These are phyloP conservation scores for Akanthomyces muscarius DNA, from an alignment of 2,329 filamentous ascomycete species.

Conservation along the genomic window DNA sequence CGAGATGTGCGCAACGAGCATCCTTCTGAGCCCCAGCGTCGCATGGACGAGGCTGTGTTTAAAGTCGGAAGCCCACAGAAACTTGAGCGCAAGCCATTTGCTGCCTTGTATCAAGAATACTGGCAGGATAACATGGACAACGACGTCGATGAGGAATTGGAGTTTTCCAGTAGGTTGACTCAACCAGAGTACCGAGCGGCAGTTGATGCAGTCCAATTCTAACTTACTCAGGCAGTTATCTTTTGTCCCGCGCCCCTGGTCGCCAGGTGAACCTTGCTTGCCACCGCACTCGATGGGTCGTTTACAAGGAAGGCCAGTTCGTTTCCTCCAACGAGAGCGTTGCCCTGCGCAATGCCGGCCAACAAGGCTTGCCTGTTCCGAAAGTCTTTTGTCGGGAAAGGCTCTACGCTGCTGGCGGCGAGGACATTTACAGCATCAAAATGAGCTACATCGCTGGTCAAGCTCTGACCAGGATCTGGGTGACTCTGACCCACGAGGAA, in stretches of 20 bases:
- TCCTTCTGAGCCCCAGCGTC: not conserved
- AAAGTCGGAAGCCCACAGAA: conserved; percentile 7
- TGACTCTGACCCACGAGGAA: conserved; percentile 9
- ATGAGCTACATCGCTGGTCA: conserved; percentile 15
- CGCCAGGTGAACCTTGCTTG: conserved; percentile 11
- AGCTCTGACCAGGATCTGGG: conserved; percentile 7
- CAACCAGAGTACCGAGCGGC: not conserved
- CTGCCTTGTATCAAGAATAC: conserved; percentile 10
- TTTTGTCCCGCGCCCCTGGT: conserved; percentile 9
- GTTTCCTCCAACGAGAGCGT: conserved; percentile 10
- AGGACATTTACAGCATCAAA: conserved; percentile 9
- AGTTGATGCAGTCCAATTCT: not conserved
- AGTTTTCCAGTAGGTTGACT: conserved; percentile 8
- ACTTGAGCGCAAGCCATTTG: conserved; percentile 1
- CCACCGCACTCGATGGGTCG: conserved; percentile 11
- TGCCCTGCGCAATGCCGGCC: conserved; percentile 6
- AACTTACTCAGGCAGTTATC: conserved; percentile 1
- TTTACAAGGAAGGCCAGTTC: conserved; percentile 11
- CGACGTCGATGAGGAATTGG: conserved; percentile 3
- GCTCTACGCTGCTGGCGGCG: not conserved
- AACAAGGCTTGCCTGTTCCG: conserved; percentile 9
- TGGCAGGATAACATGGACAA: conserved; percentile 12
- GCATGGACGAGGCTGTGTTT: conserved; percentile 4
- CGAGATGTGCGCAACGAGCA: conserved; percentile 9
- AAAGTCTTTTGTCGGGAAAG: conserved; percentile 12